Conservation (phyloP, 768 basidiomycete species). For the Suillus brevipes region DNA sequence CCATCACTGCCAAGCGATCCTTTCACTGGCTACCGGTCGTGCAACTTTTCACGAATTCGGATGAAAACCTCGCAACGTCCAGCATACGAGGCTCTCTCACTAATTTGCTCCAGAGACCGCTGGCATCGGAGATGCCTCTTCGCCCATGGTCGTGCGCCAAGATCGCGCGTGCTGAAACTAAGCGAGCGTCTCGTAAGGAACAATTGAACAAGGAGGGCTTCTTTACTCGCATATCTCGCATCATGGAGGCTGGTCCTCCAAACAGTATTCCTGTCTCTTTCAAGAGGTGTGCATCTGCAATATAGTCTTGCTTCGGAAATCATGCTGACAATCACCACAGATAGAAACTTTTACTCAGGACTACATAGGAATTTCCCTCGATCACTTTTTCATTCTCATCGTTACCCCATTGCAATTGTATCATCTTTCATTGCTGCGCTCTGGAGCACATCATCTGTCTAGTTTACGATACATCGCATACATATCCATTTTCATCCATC, state of each 20-base stretch:
- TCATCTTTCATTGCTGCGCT: not conserved
- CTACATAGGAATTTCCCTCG: not conserved
- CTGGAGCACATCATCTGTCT: not conserved
- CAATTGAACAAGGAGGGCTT: not conserved
- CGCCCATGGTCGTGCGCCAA: conserved; percentile 34
- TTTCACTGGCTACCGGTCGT: not conserved
- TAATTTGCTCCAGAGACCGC: not conserved
- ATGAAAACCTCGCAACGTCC: not conserved
- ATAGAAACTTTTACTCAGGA: not conserved
- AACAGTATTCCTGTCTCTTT: not conserved
- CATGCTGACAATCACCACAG: not conserved
- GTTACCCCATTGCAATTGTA: not conserved
- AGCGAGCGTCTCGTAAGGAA: conserved; percentile 29
- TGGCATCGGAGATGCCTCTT: not conserved
- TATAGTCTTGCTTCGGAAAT: not conserved
- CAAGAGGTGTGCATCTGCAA: not conserved
- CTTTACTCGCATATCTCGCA: not conserved
- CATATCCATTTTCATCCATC: not conserved
- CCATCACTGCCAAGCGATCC: not conserved
- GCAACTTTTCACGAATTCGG: not conserved
- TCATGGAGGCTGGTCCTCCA: not conserved
- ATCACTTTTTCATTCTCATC: not conserved
- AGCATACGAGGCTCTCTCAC: not conserved
- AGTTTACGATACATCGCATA: not conserved
- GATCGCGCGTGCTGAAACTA: conserved; percentile 26